These are phyloP conservation scores for Chrysoporthe puriensis DNA, from an alignment of 2,329 filamentous ascomycete genomes.

Conservation along the genomic window DNA sequence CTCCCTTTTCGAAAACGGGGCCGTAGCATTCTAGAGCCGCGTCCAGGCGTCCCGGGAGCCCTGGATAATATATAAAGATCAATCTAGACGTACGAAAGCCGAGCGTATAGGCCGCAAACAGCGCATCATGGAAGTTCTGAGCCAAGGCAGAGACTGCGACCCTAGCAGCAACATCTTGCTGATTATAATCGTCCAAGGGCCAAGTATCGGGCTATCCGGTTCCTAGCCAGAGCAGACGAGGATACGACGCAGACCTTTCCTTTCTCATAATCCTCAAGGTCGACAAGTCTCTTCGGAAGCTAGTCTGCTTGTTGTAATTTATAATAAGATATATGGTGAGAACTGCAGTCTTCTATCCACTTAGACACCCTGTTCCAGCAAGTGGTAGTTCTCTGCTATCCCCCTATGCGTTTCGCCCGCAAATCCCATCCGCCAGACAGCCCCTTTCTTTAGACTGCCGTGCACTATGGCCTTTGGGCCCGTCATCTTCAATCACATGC, in stretches of 20 bases:
- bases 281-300: slow-evolving; percentile 33
- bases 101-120: slow-evolving; percentile 24
- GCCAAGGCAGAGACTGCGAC: slow-evolving; percentile 11
- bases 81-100: slow-evolving; percentile 1
- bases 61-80: slow-evolving; percentile 31
- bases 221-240: neutral
- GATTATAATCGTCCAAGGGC: slow-evolving; percentile 20
- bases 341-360: slow-evolving; percentile 9
- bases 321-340: slow-evolving; percentile 1
- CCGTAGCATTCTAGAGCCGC: neutral
- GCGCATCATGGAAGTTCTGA: slow-evolving; percentile 30
- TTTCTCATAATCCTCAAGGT: slow-evolving; percentile 14
- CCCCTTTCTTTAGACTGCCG: no score
- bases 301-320: neutral
- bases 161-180: neutral
- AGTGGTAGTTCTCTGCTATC: neutral
- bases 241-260: slow-evolving; percentile 18
- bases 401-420: no score
- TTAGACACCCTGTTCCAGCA: slow-evolving; percentile 13
- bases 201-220: slow-evolving; percentile 25
- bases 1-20: no score
- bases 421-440: no score
- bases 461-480: no score
- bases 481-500: no score
- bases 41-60: slow-evolving; percentile 31